phyloP scores from a whole-genome alignment of 225 moss, liverwort and hornwort species.

The Ulota crispa region DNA sequence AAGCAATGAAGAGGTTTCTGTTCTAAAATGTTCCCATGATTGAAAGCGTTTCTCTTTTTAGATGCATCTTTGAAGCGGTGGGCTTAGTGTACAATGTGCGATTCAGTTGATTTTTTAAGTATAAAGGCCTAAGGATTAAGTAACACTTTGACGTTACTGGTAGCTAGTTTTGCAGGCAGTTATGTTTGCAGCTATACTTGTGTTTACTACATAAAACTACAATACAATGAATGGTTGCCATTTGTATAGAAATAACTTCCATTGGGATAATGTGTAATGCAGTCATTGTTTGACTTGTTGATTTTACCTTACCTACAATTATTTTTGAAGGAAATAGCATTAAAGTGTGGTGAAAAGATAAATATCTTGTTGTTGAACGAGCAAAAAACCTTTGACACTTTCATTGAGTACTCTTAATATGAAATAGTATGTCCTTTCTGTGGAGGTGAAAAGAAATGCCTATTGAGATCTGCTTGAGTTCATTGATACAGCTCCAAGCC shows the following conservation, averaged over 20 bases:
- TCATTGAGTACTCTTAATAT: not conserved
- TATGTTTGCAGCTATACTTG: too few species aligned
- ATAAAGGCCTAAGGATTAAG: not conserved
- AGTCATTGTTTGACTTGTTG: not conserved
- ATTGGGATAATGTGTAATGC: not conserved
- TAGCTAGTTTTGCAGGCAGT: too few species aligned
- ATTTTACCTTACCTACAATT: not conserved
- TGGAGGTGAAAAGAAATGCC: slow-evolving; percentile 5
- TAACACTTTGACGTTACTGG: not conserved
- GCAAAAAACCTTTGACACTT: not conserved
- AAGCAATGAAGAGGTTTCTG: not conserved
- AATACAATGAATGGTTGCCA: too few species aligned
- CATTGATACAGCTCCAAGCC: too few species aligned
- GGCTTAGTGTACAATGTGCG: not conserved
- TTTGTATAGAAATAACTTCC: too few species aligned
- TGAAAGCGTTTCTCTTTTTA: not conserved
- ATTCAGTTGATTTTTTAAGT: not conserved
- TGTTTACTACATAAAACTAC: too few species aligned
- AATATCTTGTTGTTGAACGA: not conserved
- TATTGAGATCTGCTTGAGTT: not conserved
- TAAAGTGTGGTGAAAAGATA: too few species aligned
- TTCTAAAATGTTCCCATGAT: not conserved
- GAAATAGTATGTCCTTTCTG: not conserved
- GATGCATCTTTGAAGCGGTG: not conserved
- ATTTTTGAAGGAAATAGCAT: not conserved